These are phyloP conservation scores for Parasarocladium wereldwijsianum DNA, from an alignment of 2,329 filamentous ascomycete genomes.

Conservation along the genomic window DNA sequence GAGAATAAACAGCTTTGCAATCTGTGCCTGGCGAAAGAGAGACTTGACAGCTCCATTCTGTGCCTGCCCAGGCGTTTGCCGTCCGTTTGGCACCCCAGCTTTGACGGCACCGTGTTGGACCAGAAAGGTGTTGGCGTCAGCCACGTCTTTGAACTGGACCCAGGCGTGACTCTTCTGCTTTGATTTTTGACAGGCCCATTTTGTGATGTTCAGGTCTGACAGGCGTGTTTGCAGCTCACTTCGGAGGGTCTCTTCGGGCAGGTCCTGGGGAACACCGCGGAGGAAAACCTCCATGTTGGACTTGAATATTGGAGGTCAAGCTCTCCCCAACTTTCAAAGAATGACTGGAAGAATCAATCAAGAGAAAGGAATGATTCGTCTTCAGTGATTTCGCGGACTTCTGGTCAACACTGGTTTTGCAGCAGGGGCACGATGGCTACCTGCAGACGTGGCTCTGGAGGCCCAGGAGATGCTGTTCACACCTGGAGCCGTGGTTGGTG, in stretches of 20 bases:
- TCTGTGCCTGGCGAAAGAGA: conserved; percentile 7
- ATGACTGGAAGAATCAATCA: too few species aligned
- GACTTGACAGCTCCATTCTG: neutral
- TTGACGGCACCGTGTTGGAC: conserved; percentile 16
- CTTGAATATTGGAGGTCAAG: too few species aligned
- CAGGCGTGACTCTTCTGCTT: conserved; percentile 18
- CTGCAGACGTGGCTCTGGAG: too few species aligned
- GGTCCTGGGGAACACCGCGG: conserved; percentile 23
- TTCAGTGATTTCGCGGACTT: too few species aligned
- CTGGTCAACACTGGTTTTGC: too few species aligned
- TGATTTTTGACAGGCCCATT: conserved; percentile 29
- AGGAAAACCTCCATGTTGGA: conserved; percentile 32
- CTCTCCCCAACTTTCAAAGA: too few species aligned
- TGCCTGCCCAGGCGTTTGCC: neutral
- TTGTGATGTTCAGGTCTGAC: conserved; percentile 21
- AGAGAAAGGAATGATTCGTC: too few species aligned
- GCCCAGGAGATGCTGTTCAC: too few species aligned
- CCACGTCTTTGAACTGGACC: conserved; percentile 25
- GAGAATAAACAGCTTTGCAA: conserved; percentile 17
- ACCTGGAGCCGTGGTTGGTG: too few species aligned
- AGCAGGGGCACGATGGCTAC: too few species aligned
- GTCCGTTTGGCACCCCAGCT: too few species aligned
- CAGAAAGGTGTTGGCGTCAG: conserved; percentile 29
- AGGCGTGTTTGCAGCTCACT: conserved; percentile 25
- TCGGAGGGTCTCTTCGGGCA: conserved; percentile 22